A percentile compares a stretch with the other conserved stretches of the same genome.
phyloP scores from a whole-genome alignment of 805 yeast species.

The Schizosaccharomyces japonicus region DNA sequence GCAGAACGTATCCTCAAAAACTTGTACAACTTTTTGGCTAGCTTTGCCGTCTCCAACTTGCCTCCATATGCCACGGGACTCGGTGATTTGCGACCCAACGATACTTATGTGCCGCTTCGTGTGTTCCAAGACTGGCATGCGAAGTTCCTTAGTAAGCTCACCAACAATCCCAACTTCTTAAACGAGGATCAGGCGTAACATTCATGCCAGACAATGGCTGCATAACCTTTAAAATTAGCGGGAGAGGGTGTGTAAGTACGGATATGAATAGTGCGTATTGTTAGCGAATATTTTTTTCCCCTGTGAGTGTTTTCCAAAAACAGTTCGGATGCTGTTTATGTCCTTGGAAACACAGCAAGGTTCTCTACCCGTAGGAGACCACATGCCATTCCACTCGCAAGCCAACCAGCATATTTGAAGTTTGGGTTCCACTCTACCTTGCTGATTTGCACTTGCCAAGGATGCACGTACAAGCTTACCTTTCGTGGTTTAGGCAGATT shows the following conservation, averaged over 20 bases:
- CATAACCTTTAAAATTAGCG: no score
- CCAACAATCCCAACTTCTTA: constrained; percentile 1
- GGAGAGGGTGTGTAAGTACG: no score
- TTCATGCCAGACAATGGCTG: neutral
- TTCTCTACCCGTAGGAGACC: constrained; percentile 2
- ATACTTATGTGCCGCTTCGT: constrained; percentile 1
- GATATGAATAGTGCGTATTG: no score
- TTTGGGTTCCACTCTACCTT: neutral
- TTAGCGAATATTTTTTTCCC: no score
- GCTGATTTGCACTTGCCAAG: neutral
- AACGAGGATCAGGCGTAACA: constrained; percentile 1
- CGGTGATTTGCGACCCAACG: neutral
- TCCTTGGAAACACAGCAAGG: neutral
- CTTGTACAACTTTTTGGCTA: constrained; percentile 2
- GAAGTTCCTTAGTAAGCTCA: neutral
- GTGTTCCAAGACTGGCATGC: constrained; percentile 5
- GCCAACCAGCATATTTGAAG: neutral
- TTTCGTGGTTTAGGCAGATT: neutral
- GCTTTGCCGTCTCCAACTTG: constrained; percentile 1
- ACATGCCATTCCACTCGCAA: constrained; percentile 4
- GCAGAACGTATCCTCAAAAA: neutral
- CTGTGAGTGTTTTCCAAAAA: no score
- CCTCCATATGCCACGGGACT: neutral
- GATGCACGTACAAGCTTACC: neutral
- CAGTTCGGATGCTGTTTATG: no score